Conservation (phyloP, 164 flowering plant genomes). For the Pachysandra terminalis region DNA sequence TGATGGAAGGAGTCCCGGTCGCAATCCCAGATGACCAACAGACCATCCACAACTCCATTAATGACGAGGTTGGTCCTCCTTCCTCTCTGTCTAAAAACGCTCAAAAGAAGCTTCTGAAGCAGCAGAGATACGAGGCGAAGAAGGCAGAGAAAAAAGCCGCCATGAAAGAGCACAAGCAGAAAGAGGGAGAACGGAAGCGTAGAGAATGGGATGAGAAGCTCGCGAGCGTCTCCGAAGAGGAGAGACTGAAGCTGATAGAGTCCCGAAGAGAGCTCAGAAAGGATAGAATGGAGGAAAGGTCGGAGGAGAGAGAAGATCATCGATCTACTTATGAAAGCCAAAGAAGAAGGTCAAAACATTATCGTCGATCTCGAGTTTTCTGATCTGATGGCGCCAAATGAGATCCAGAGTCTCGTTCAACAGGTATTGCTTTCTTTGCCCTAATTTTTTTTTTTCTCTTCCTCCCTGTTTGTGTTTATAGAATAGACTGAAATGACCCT, state of each 20-base stretch:
- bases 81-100: conserved; percentile 66
- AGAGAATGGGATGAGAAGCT: conserved; percentile 75
- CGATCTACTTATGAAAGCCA: conserved; percentile 49
- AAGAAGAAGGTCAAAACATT: conserved; percentile 67
- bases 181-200: conserved; percentile 62
- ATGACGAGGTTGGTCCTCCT: not conserved
- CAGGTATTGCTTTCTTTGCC: conserved; percentile 51
- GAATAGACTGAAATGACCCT: not conserved
- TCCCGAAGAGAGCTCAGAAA: conserved; percentile 47
- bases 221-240: conserved; percentile 52
- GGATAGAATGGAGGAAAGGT: conserved; percentile 77
- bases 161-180: conserved; percentile 59
- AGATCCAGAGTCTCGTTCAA: conserved; percentile 79
- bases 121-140: conserved; percentile 65
- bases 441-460: not conserved
- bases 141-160: conserved; percentile 78
- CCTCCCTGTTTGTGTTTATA: not conserved
- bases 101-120: conserved; percentile 71
- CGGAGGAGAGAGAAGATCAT: conserved; percentile 61
- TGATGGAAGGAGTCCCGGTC: not conserved
- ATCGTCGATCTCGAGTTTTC: conserved; percentile 86
- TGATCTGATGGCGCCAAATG: conserved; percentile 59
- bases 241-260: conserved; percentile 60
- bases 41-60: conserved; percentile 8
- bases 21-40: conserved; percentile 12